Conservation (phyloP, 176 grass and related monocot species). For the Aegilops sharonensis region DNA sequence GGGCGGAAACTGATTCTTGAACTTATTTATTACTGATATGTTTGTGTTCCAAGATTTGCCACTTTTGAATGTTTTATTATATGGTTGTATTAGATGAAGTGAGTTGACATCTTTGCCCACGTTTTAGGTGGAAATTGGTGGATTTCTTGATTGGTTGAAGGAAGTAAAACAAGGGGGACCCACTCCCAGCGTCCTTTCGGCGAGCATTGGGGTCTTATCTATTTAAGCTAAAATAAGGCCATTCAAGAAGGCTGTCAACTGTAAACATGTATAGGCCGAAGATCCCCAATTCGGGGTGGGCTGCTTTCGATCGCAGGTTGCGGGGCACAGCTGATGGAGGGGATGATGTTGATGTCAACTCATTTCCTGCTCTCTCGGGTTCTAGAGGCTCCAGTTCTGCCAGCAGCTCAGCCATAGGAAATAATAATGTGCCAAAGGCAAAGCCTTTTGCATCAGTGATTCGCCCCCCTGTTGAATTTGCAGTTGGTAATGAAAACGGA, state of each 20-base stretch:
- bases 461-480: slow-evolving; percentile 32
- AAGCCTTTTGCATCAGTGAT: slow-evolving; percentile 70
- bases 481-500: background rate
- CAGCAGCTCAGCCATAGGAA: slow-evolving; percentile 27
- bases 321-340: slow-evolving; percentile 31
- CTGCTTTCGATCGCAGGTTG: slow-evolving; percentile 72
- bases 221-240: slow-evolving; percentile 10
- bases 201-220: background rate
- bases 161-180: slow-evolving; percentile 18
- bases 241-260: slow-evolving; percentile 10
- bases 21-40: background rate
- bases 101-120: background rate
- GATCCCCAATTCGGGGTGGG: slow-evolving; percentile 67
- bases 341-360: slow-evolving; percentile 25
- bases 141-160: slow-evolving; percentile 1
- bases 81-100: slow-evolving; percentile 5
- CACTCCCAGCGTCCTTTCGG: background rate
- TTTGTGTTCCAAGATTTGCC: background rate
- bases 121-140: slow-evolving; percentile 16
- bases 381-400: slow-evolving; percentile 18
- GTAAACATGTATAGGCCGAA: slow-evolving; percentile 53
- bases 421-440: slow-evolving; percentile 22
- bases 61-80: background rate
- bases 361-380: slow-evolving; percentile 60
- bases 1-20: too few relatives aligned